Percentiles rank a stretch among this genome's conserved stretches.
Evolutionary conservation across 2,329 filamentous ascomycete species (phyloP).

Genomic region (Calcarisporium arbuscula): DNA sequence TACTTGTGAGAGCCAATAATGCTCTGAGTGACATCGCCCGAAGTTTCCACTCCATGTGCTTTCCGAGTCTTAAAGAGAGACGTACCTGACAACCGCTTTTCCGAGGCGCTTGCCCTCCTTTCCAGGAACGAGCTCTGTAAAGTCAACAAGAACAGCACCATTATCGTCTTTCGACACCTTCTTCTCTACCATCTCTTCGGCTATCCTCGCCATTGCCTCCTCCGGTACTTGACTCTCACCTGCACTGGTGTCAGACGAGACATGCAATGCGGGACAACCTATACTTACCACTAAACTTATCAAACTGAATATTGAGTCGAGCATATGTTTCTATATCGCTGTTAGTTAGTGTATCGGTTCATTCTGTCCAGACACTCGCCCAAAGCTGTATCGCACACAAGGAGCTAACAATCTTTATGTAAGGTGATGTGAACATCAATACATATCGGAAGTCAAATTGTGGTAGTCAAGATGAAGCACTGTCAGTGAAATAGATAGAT

Average conservation of each 20-base stretch:
- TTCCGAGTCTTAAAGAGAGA: no score
- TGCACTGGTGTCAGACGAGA: constrained; percentile 26
- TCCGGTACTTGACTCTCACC: constrained; percentile 69
- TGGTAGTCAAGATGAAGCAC: no score
- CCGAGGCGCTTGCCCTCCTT: constrained; percentile 65
- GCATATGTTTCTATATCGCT: constrained; percentile 57
- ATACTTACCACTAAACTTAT: constrained; percentile 46
- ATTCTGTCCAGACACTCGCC: no score
- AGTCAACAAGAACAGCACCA: constrained; percentile 68
- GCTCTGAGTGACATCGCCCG: no score
- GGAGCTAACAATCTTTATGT: no score
- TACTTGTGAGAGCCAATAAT: no score
- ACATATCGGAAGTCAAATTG: no score
- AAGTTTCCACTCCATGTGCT: no score
- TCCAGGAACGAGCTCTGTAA: constrained; percentile 58
- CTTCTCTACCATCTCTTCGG: constrained; percentile 56
- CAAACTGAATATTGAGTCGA: constrained; percentile 64
- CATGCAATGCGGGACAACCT: not conserved
- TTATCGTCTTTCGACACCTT: constrained; percentile 62
- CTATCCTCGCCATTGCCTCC: constrained; percentile 58
- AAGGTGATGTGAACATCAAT: no score
- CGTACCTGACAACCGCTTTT: constrained; percentile 56
- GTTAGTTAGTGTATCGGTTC: no score
- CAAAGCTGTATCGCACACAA: no score
- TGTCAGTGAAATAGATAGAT: not conserved